Conservation (phyloP, 1,139 yeast genomes). For the Yamadazyma atmosphaerica region DNA sequence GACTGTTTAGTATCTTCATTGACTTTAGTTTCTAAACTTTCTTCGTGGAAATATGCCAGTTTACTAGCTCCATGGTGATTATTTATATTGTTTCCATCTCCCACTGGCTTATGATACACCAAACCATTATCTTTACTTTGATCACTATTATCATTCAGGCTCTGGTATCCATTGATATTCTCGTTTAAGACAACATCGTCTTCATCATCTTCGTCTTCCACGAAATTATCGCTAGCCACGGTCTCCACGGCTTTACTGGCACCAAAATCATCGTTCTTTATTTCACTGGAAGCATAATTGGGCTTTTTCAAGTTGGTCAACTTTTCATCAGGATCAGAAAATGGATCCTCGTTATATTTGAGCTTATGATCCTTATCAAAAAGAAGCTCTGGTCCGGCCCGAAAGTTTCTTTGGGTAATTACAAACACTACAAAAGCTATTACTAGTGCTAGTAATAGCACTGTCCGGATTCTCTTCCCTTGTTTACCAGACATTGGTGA, state of each 20-base stretch:
- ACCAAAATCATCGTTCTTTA: too few relatives aligned
- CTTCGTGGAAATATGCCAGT: neutral
- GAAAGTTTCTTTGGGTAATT: neutral
- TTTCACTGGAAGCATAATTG: neutral
- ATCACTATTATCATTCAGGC: neutral
- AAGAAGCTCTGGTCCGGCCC: neutral
- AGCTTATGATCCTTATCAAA: constrained; percentile 3
- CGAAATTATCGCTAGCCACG: neutral
- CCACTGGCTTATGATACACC: neutral
- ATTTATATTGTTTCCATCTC: neutral
- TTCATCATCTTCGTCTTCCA: neutral
- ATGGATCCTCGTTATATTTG: neutral
- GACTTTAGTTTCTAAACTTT: neutral
- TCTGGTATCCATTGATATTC: neutral
- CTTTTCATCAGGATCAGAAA: neutral
- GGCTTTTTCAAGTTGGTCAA: neutral
- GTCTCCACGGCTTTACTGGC: too few relatives aligned
- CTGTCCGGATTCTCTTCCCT: constrained; percentile 9
- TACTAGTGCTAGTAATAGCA: constrained; percentile 6
- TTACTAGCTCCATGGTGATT: neutral
- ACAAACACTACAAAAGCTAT: constrained; percentile 4
- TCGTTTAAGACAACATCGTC: too few relatives aligned
- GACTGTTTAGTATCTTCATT: too few relatives aligned
- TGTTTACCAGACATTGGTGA: constrained; percentile 12
- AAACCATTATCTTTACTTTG: too few relatives aligned